Base-by-base conservation (phyloP, 1,139 yeast species). In the Pichia sp. region DNA sequence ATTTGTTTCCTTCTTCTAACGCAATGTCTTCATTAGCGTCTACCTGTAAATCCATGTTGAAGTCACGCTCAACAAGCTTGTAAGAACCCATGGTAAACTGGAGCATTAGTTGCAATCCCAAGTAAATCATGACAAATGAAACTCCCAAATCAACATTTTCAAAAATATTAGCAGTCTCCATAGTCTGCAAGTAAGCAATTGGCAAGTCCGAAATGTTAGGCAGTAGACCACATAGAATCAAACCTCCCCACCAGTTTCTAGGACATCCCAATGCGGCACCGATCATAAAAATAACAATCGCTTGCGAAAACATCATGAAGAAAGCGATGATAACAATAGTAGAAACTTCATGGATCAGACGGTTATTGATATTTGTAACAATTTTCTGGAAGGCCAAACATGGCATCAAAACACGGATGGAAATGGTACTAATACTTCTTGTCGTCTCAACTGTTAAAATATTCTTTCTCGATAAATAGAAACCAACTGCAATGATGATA, bases 181-280 rank as follows among this genome's bases (percentile, higher is more conserved):
- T 63, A 1, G 94, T 81, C 50, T 85, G 94, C 28, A 87, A 67
- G 49, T 86, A 86, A 0, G 96, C 96, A 50, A 87, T 83, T 1
- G 96, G 96, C 41, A 87, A 65, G 60, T 87, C 96, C 9, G 91
- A 76, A 33, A 83, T 78, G 51, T 80, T 80, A n/a, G 87, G 84
- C 48, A 85, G 75, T 30, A 83, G 64, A 0, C 94, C 91, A n/a
- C 85, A 87, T 11, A 82, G 72, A 29, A 74, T 55, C 23, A 74
- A 60, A 0, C 95, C 95, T 35, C 95, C 94, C 31, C 72, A 61
- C 94, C 94, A 87, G 35, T 72, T 62, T 45, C 69, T 71, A 1
- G 96, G 96, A 38, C 59, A 50, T 4, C 56, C 54, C 3, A 51
- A 37, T 5, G 44, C 14, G 2, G 51, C 37, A 5, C 60, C 59